Evolutionary conservation across 768 basidiomycete species (phyloP).

Genomic region (Suillus fuscotomentosus): DNA sequence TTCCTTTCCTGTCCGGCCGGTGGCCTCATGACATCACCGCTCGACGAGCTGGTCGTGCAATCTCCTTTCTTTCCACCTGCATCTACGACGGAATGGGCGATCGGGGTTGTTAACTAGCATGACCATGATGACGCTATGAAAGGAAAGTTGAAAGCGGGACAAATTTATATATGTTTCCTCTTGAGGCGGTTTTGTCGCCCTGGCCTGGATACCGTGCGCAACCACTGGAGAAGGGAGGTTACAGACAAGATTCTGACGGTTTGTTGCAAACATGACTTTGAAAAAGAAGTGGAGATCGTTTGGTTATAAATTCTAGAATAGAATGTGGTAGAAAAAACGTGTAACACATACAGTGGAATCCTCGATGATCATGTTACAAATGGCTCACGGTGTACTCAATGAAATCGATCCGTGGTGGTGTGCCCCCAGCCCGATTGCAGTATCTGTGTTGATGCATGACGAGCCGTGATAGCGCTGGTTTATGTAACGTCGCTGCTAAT

Average conservation of each 20-base stretch:
- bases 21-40: background rate
- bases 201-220: background rate
- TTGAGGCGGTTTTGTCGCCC: background rate
- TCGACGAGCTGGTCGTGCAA: background rate
- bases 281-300: background rate
- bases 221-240: background rate
- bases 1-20: background rate
- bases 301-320: background rate
- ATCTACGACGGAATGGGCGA: conserved; percentile 5
- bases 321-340: background rate
- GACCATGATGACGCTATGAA: background rate
- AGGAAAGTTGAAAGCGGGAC: background rate
- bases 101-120: conserved; percentile 5
- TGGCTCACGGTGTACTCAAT: too few relatives aligned
- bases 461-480: too few relatives aligned
- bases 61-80: conserved; percentile 1
- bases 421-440: too few relatives aligned
- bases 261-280: background rate
- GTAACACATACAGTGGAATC: too few relatives aligned
- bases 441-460: too few relatives aligned
- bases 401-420: too few relatives aligned
- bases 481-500: too few relatives aligned
- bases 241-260: background rate
- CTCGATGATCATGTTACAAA: too few relatives aligned
- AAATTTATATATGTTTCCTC: conserved; percentile 4